Evolutionary conservation across 805 yeast genomes (phyloP).

Genomic region (Phaffomyces thermotolerans): DNA sequence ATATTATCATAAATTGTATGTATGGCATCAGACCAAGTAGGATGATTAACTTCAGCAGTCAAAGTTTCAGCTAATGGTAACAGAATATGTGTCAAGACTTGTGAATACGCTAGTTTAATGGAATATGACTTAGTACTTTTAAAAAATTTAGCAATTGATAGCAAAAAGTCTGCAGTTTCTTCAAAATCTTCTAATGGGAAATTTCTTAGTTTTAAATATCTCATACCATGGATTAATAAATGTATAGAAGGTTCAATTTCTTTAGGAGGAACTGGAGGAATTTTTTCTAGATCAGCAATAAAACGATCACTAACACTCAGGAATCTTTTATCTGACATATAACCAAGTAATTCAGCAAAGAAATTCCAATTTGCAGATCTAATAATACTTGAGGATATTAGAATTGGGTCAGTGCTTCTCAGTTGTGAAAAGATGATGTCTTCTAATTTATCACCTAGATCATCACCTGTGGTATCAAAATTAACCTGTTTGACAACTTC

Average conservation of each 20-base stretch:
- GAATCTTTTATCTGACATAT: conserved; percentile 81
- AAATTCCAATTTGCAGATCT: conserved; percentile 91
- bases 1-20: conserved; percentile 48
- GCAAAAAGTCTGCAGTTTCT: conserved; percentile 86
- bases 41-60: conserved; percentile 94
- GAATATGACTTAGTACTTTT: conserved; percentile 54
- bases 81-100: conserved; percentile 67
- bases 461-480: conserved; percentile 64
- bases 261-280: conserved; percentile 46
- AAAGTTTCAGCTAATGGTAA: conserved; percentile 77
- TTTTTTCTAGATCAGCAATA: conserved; percentile 84
- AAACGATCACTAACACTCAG: conserved; percentile 87
- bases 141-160: conserved; percentile 81
- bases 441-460: conserved; percentile 74
- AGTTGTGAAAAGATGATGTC: conserved; percentile 90
- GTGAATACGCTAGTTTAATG: conserved; percentile 73
- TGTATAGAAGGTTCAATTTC: conserved; percentile 58
- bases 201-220: conserved; percentile 68
- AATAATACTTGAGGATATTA: conserved; percentile 59
- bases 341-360: conserved; percentile 82
- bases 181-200: conserved; percentile 88
- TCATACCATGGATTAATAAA: conserved; percentile 85
- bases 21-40: conserved; percentile 86
- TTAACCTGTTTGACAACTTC: conserved; percentile 90
- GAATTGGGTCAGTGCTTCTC: conserved; percentile 74